Conservation (phyloP, 352 stramenopile species). For the Phytophthora pistaciae region DNA sequence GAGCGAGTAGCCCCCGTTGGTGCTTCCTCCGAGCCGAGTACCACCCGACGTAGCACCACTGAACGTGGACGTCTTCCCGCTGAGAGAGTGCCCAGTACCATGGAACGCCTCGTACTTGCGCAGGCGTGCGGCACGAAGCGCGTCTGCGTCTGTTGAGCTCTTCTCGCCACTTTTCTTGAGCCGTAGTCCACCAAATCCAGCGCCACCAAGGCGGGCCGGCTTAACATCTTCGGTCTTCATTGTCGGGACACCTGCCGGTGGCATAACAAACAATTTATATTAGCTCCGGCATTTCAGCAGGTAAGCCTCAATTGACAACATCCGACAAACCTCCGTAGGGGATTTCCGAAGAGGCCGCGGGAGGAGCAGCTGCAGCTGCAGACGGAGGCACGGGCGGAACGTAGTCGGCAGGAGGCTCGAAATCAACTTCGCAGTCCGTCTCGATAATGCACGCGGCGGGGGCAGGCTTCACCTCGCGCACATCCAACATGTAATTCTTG, state of each 20-base stretch:
- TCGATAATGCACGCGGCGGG: constrained; percentile 99
- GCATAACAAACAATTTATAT: background rate
- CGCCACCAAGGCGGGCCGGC: constrained; percentile 38
- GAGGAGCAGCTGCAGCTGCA: constrained; percentile 24
- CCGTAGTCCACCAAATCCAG: constrained; percentile 66
- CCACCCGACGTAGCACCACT: constrained; percentile 15
- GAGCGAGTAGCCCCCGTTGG: constrained; percentile 28
- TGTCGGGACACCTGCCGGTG: constrained; percentile 62
- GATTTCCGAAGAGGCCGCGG: constrained; percentile 50
- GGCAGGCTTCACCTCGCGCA: constrained; percentile 97
- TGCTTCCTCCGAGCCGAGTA: constrained; percentile 37
- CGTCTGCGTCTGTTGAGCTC: constrained; percentile 63
- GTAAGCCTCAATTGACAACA: background rate
- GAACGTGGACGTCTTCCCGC: constrained; percentile 56
- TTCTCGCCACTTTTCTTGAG: constrained; percentile 78
- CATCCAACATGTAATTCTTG: constrained; percentile 98
- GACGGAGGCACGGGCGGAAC: constrained; percentile 53
- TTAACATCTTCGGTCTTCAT: constrained; percentile 62
- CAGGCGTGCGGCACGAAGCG: constrained; percentile 76
- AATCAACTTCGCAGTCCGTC: constrained; percentile 99
- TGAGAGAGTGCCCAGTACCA: constrained; percentile 80
- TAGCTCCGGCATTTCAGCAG: background rate
- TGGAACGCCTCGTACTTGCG: constrained; percentile 89
- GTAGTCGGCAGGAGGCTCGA: constrained; percentile 95
- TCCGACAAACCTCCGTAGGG: constrained; percentile 64